Evolutionary conservation across 768 basidiomycete genomes (phyloP).

Genomic region (Plicaturopsis crispa): DNA sequence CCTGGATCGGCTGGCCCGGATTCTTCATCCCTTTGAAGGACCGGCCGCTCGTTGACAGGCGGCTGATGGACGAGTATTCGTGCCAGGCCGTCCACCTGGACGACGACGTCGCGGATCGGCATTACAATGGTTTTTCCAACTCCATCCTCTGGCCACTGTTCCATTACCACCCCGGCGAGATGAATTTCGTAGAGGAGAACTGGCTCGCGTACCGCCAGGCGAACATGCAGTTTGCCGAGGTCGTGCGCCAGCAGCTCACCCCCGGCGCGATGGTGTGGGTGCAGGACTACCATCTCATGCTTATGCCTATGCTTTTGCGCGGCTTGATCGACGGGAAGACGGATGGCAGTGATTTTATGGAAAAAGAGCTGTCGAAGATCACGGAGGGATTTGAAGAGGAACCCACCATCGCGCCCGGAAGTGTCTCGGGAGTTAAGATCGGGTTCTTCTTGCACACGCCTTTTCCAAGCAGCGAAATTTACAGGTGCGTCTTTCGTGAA

Average conservation of each 20-base stretch:
- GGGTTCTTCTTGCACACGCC: slow-evolving; percentile 99
- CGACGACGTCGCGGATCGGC: slow-evolving; percentile 96
- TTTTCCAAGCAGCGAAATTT: slow-evolving; percentile 96
- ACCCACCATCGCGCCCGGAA: slow-evolving; percentile 23
- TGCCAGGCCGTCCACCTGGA: slow-evolving; percentile 98
- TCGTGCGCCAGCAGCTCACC: slow-evolving; percentile 67
- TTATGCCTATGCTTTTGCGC: slow-evolving; percentile 92
- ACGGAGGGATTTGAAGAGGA: slow-evolving; percentile 65
- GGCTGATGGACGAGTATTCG: slow-evolving; percentile 90
- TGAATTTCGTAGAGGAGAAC: slow-evolving; percentile 99
- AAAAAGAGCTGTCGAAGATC: slow-evolving; percentile 57
- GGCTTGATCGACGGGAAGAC: slow-evolving; percentile 72
- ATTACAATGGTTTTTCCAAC: slow-evolving; percentile 99
- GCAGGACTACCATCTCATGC: slow-evolving; percentile 97
- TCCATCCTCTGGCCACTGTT: slow-evolving; percentile 99
- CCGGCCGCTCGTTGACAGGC: slow-evolving; percentile 83
- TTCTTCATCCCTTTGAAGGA: slow-evolving; percentile 93
- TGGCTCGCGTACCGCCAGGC: slow-evolving; percentile 98
- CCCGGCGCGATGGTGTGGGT: slow-evolving; percentile 98
- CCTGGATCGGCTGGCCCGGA: slow-evolving; percentile 96
- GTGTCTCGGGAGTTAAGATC: slow-evolving; percentile 75
- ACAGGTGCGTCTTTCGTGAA: slow-evolving; percentile 52
- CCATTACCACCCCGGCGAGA: slow-evolving; percentile 99
- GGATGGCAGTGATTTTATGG: slow-evolving; percentile 46
- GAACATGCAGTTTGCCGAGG: slow-evolving; percentile 91